phyloP scores from a whole-genome alignment of 345 rosid genomes.

The Syzygium aromaticum region DNA sequence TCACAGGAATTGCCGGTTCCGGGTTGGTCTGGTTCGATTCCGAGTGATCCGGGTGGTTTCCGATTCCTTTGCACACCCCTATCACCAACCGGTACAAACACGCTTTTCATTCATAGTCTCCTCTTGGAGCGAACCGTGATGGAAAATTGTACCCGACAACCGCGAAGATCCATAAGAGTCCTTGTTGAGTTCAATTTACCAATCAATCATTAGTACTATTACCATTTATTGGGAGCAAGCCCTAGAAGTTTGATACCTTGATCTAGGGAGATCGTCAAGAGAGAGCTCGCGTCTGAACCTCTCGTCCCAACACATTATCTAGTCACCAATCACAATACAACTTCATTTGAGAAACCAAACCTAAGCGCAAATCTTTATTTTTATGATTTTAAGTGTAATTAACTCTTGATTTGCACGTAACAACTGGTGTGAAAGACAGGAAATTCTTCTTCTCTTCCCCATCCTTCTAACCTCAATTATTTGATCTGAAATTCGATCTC shows the following conservation, averaged over 20 bases:
- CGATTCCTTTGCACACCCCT: no score
- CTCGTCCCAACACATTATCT: background rate
- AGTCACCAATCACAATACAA: background rate
- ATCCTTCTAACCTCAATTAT: background rate
- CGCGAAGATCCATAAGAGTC: background rate
- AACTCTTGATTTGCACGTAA: background rate
- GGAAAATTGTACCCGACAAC: background rate
- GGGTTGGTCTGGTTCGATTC: no score
- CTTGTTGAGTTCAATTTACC: background rate
- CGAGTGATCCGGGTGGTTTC: no score
- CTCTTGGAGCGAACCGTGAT: fast-evolving
- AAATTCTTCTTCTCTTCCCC: background rate
- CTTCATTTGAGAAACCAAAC: background rate
- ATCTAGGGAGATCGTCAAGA: background rate
- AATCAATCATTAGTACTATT: background rate
- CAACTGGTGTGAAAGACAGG: background rate
- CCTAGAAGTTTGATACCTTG: fast-evolving
- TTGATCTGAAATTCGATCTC: background rate
- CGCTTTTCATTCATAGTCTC: background rate
- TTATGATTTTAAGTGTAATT: background rate
- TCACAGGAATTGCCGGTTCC: no score
- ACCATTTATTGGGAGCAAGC: fast-evolving
- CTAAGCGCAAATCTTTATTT: background rate
- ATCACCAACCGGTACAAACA: background rate
- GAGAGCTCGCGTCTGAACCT: background rate